These are phyloP conservation scores for Aphanomyces euteiches DNA, from an alignment of 352 stramenopile species.

Conservation along the genomic window DNA sequence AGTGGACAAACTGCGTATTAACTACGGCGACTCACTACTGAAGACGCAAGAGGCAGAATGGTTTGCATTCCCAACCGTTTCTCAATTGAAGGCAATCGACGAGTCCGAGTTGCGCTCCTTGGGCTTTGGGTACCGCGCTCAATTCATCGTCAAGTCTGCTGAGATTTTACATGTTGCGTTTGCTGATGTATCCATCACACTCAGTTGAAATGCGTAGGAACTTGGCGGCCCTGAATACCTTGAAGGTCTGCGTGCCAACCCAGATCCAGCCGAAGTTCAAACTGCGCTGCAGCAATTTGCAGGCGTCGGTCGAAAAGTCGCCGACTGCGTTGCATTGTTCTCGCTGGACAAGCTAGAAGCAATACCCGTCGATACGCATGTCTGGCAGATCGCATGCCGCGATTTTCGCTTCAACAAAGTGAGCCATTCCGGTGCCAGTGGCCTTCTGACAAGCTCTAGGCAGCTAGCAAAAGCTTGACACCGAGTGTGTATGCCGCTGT, in stretches of 20 bases:
- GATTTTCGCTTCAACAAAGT: slow-evolving; percentile 49
- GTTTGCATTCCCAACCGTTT: slow-evolving; percentile 88
- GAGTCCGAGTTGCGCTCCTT: slow-evolving; percentile 81
- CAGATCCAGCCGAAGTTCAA: slow-evolving; percentile 12
- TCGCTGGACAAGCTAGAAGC: slow-evolving; percentile 88
- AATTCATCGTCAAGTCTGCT: slow-evolving; percentile 83
- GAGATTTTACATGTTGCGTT: slow-evolving; percentile 53
- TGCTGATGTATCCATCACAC: slow-evolving; percentile 33
- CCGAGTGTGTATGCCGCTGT: slow-evolving; percentile 83
- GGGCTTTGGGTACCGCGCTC: slow-evolving; percentile 87
- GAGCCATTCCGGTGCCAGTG: neutral
- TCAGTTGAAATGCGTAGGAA: neutral
- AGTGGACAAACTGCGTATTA: slow-evolving; percentile 82
- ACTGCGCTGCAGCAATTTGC: slow-evolving; percentile 51
- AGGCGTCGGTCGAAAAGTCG: slow-evolving; percentile 93
- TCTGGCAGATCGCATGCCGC: slow-evolving; percentile 93
- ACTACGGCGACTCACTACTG: slow-evolving; percentile 58
- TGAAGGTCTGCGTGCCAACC: neutral
- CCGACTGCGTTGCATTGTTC: slow-evolving; percentile 97
- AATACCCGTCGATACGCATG: slow-evolving; percentile 97
- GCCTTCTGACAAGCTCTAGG: slow-evolving; percentile 15
- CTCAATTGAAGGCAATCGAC: slow-evolving; percentile 66
- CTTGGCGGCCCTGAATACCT: slow-evolving; percentile 18
- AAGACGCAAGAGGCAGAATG: slow-evolving; percentile 8
- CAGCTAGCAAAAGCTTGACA: slow-evolving; percentile 72